Base-by-base conservation (phyloP, 352 stramenopile species). In the Globisporangium middletonii region DNA sequence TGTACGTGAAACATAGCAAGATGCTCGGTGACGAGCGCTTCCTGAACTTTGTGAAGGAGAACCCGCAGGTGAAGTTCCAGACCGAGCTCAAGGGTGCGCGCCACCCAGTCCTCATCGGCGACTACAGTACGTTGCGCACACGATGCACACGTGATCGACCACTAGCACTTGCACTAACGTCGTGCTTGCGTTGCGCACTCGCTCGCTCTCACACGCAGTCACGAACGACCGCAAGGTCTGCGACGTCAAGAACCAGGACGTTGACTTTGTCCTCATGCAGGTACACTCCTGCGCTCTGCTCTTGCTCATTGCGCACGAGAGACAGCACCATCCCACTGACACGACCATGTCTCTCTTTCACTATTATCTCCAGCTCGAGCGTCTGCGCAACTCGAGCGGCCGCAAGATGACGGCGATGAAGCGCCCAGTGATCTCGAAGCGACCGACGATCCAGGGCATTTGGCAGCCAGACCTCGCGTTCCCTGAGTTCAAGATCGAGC, bases 321-420 rank as follows among this genome's bases (percentile, higher is more conserved):
- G 19, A 50, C 45, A 13, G 8, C 12, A 33, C n/a, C 9, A 15
- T n/a, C 8, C 8, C 5, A 50, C 45, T 33, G 7, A 50, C 23
- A n/a, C 49, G 16, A 30, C 19, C 1, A n/a, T 60, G 53, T 19
- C 19, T 43, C 11, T 45, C 52, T 37, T 18, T 41, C 51, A 7
- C n/a, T 18, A 3, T n/a, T 1, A n/a, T 23, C 38, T 67, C 44
- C 45, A 93, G 83, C 72, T 95, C 27, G 76, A 93, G 67, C 83
- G 86, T 38, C 63, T 95, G 64, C 73, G 86, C 51, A 86, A 93
- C 76, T 88, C 85, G 59, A 95, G 85, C 59, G 85, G 85, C 56
- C 79, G 85, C 50, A 95, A 95, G 75, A 93, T 95, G 85, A 95
- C 85, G 57, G 62, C 48, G 53, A 88, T 95, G 63, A 95, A 95